A percentile compares a stretch with the other conserved stretches of the same genome.
phyloP scores from a whole-genome alignment of 179 eudicot species.

The Silene noctiflora region DNA sequence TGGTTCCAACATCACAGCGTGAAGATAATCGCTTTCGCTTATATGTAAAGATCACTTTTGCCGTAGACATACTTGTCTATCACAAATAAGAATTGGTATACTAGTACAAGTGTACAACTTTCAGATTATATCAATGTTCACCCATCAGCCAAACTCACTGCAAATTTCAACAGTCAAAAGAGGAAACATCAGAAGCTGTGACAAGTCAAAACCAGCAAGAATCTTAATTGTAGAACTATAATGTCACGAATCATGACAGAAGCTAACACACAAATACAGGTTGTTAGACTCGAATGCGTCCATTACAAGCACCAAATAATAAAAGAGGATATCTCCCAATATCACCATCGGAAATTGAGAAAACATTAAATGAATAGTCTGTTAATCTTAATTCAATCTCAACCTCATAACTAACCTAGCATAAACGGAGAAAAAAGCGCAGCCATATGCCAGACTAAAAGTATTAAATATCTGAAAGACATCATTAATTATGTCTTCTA shows the following conservation, averaged over 20 bases:
- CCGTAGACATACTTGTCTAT: slow-evolving; percentile 32
- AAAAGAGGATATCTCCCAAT: too few relatives aligned
- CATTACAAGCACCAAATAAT: neutral
- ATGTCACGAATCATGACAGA: neutral
- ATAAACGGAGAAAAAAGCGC: neutral
- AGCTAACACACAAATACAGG: neutral
- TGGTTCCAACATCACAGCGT: slow-evolving; percentile 29
- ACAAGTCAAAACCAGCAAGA: neutral
- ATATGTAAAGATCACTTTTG: slow-evolving; percentile 48
- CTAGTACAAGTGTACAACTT: neutral
- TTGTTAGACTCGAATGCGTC: neutral
- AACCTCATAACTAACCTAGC: neutral
- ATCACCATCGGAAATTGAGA: neutral
- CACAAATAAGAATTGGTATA: slow-evolving; percentile 12
- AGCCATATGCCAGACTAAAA: neutral
- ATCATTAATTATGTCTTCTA: neutral
- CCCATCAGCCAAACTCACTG: slow-evolving; percentile 9
- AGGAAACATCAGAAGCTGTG: slow-evolving; percentile 20
- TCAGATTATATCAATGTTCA: slow-evolving; percentile 4
- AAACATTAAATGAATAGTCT: neutral
- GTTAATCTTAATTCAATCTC: neutral
- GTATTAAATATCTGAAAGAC: neutral
- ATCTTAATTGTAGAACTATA: neutral
- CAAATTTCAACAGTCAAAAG: slow-evolving; percentile 11
- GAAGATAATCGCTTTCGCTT: slow-evolving; percentile 55